Percentiles rank a stretch among this genome's conserved stretches.
These are phyloP conservation scores for Clonostachys byssicola DNA, from an alignment of 2,329 filamentous ascomycete genomes.

Conservation along the genomic window DNA sequence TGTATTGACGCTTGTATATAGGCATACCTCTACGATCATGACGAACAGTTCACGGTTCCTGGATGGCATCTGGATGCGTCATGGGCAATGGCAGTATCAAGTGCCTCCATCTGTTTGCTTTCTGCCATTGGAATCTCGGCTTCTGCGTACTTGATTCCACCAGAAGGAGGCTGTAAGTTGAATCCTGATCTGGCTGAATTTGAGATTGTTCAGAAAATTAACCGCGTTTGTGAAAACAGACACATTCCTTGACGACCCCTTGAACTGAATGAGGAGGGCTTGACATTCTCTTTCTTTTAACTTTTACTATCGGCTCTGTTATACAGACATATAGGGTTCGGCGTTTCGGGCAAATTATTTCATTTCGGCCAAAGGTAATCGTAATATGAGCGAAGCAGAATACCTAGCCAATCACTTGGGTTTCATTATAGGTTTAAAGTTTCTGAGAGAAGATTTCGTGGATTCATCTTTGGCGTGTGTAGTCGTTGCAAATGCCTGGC, in stretches of 20 bases:
- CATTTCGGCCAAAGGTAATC: too few species aligned
- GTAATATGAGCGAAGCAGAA: too few species aligned
- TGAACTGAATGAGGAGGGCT: slow-evolving; percentile 4
- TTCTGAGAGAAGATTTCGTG: too few species aligned
- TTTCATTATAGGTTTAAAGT: too few species aligned
- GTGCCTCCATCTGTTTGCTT: slow-evolving; percentile 47
- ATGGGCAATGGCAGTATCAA: slow-evolving; percentile 66
- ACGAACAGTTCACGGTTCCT: slow-evolving; percentile 73
- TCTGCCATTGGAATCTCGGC: slow-evolving; percentile 55
- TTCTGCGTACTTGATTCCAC: slow-evolving; percentile 67
- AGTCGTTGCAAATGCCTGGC: too few species aligned
- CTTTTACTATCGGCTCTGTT: too few species aligned
- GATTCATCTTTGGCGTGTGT: too few species aligned
- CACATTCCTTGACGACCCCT: slow-evolving; percentile 27
- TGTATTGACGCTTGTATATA: slow-evolving; percentile 23
- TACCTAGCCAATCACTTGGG: too few species aligned
- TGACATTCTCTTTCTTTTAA: too few species aligned
- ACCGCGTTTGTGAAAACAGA: background rate
- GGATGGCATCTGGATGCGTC: slow-evolving; percentile 79
- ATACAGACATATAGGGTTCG: too few species aligned
- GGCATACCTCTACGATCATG: slow-evolving; percentile 80
- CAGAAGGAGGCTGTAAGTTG: slow-evolving; percentile 83
- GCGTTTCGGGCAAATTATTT: too few species aligned
- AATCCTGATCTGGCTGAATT: background rate
- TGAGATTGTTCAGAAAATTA: background rate